Base-by-base conservation (phyloP, 352 stramenopile genomes). In the Phytopythium sindhum region DNA sequence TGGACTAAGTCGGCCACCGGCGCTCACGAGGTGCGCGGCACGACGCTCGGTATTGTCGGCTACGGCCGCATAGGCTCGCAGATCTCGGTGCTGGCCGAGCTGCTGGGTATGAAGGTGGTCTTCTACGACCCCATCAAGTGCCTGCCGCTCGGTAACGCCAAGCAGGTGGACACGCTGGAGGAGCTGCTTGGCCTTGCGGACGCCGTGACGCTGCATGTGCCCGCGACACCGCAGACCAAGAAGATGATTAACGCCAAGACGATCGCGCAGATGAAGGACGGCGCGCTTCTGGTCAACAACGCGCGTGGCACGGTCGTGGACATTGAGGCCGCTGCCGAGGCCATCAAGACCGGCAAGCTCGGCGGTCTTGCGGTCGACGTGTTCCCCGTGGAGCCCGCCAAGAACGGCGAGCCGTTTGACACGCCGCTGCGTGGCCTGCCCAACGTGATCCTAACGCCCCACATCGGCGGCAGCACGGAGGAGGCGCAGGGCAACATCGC, bases 171-270 rank as follows among this genome's bases (percentile, higher is more conserved):
- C 31, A 85, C 81, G 33, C 75, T 98, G 8, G 75, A 94, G 47
- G 81, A 97, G 52, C 78, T 97, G 54, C 80, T 98, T 2, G 66
- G 69, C 7, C 73, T 86, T 55, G 84, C 92, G 17, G 95, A 99
- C 69, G 97, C 95, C 54, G 91, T 98, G 52, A 97, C 88, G 26
- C 79, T 99, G n/a, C 97, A 99, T 70, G 95, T 98, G 61, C 96
- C 96, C 2, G 97, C 97, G 61, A 98, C 97, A 60, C 84, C 90
- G 54, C 86, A 89, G 10, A 95, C 97, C 52, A 88, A 86, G 63
- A 87, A 98, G 73, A 97, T 98, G 77, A 96, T 98, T 68, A 96
- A 96, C 74, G 81, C 74, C 10, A 84, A 89, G 39, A 96, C 88
- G 26, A 85, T 98, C 37, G 73, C 80, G 4, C 65, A 89, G 42